Percentiles rank a stretch among this genome's conserved stretches.
phyloP scores from a whole-genome alignment of 208 protist genomes.

The Histomonas meleagridis region DNA sequence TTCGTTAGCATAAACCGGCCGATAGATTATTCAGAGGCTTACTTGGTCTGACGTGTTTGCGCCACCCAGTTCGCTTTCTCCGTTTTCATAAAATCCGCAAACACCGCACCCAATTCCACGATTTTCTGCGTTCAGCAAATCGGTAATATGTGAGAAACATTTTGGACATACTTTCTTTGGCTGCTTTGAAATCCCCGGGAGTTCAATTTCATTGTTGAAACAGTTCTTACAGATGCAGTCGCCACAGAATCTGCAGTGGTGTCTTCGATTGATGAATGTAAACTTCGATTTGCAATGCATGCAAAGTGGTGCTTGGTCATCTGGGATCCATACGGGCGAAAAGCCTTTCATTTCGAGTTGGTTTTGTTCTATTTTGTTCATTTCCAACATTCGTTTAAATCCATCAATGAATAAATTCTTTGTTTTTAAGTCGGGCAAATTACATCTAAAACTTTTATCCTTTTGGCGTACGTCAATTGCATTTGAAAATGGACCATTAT shows the following conservation, averaged over 20 bases:
- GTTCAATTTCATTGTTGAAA: not conserved
- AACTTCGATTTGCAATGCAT: not conserved
- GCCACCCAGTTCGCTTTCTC: too few species aligned
- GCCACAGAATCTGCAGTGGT: not conserved
- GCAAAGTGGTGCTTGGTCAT: not conserved
- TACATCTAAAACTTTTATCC: not conserved
- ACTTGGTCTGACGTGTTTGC: too few species aligned
- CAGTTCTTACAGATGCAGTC: not conserved
- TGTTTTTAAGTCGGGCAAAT: not conserved
- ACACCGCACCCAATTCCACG: too few species aligned
- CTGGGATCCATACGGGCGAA: constrained; percentile 5
- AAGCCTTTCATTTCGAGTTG: not conserved
- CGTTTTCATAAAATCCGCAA: too few species aligned
- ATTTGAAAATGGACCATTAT: not conserved
- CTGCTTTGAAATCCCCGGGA: not conserved
- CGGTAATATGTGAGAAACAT: not conserved
- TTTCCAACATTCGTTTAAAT: too few species aligned
- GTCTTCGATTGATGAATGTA: not conserved
- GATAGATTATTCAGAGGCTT: too few species aligned
- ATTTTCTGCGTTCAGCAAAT: too few species aligned
- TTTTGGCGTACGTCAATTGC: not conserved
- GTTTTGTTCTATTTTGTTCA: not conserved
- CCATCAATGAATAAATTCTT: not conserved
- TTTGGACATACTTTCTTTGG: not conserved
- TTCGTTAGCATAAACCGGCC: too few species aligned